Evolutionary conservation across 169 alveolate species (phyloP), one percentile per base, ranked within the genome.

Genomic region (Eimeria acervulina): DNA sequence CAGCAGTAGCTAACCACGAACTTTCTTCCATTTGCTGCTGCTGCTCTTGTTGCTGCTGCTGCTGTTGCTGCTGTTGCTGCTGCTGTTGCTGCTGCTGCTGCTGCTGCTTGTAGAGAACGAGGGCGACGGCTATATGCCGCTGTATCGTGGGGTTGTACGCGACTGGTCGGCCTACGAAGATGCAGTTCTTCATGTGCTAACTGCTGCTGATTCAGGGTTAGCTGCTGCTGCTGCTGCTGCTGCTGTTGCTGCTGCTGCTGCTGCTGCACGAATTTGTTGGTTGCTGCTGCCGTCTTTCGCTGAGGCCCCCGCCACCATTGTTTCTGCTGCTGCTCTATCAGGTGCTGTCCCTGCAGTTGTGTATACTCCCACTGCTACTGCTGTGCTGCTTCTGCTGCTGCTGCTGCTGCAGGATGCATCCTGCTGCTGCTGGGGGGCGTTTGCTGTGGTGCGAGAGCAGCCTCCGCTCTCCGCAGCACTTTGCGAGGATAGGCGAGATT

Each of bases 381-480:
- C 47, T 74, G 85, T 80, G 66, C 68, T 13, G 13, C 40, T 80
- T 28, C 38, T 26, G 90, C 90, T 80, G 66, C 90, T 80, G 68
- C 66, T 38, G 90, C 59, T 72, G 84, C 84, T 72, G 42, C 84
- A 72, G 84, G 15, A 10, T 72, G 51, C 51, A 72, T 31, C 47
- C 51, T 1, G 42, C 12, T 23, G 38, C 47, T 28, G 40, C 17
- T 13, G 84, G 84, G 2, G 84, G 84, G 26, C 94, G 84, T 40
- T 61, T 61, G 19, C 63, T 88, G 68, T 97, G 33, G 90, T 98
- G 81, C 40, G 84, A 23, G 51, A 88, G 94, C 94, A 88, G 94
- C 66, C 83, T 88, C 28, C 55, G 94, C n/a, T 88, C 94, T 38
- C 94, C 94, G 5, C 12, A 36, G 38, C 94, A 88, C 84, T 88